Evolutionary conservation across 257 asterid species (phyloP), one percentile per base, ranked within the genome.

Genomic region (Pogostemon cablin): DNA sequence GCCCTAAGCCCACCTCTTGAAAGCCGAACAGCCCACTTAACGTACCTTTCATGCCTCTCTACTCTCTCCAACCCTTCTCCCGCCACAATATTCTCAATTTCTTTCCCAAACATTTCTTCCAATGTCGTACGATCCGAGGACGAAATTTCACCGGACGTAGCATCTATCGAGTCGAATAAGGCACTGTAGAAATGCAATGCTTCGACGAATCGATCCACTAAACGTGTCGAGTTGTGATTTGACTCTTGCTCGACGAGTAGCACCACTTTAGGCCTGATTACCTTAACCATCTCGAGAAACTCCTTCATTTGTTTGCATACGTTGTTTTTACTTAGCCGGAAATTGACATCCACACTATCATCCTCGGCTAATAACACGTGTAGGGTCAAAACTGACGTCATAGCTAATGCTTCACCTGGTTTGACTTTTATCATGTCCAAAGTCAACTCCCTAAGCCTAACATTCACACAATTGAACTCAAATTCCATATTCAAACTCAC

Each of bases 131-230:
- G 79, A 34, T 83, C 83, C 42, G 72, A n/a, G 55, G 78, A 72
- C 2, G 85, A 75, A 15, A 64, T 34, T 43, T 77, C 78, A 4
- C 75, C 79, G 6, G 72, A 81, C 4, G 80, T 64, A 9, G 69
- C 69, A 44, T 81, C 81, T 0, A 83, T 73, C 3, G 79, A 69
- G 38, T 87, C 85, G 32, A 85, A 85, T 10, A 81, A 5, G 1
- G 93, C 86, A 7, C 88, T 83, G 10, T 85, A 87, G 32, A 58
- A 87, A 63, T 85, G 84, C 73, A 87, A 61, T 0, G 83, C 93
- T 74, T 85, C 85, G 1, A 81, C 82, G 32, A 85, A 78, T 2
- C 95, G 77, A 50, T 81, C 86, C 61, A 67, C 52, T 47, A 85
- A 39, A 8, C 82, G 79, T 1, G 12, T 77, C 0, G 74, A 72